A percentile compares a stretch with the other conserved stretches of the same genome.
Evolutionary conservation across 2,329 filamentous ascomycete species (phyloP).

Genomic region (Thelonectria rubi): DNA sequence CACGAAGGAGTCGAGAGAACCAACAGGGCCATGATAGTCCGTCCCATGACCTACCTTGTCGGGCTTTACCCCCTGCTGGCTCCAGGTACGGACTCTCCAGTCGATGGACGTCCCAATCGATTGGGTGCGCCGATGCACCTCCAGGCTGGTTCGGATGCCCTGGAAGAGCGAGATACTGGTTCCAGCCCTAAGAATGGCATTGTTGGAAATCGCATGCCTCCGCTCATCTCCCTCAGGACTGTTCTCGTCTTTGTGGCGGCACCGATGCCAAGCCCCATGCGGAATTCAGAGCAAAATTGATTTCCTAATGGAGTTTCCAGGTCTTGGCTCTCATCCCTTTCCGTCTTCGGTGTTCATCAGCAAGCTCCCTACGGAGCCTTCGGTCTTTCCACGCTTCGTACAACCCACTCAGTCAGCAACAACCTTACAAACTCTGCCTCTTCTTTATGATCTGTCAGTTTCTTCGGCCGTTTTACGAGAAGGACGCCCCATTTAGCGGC

Average conservation of each 20-base stretch:
- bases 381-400: too few species aligned
- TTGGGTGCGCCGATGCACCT: conserved; percentile 21
- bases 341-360: background rate
- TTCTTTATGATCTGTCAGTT: background rate
- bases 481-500: background rate
- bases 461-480: background rate
- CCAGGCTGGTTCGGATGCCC: conserved; percentile 15
- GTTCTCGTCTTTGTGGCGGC: background rate
- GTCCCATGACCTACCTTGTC: conserved; percentile 12
- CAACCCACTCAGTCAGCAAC: too few species aligned
- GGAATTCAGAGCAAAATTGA: background rate
- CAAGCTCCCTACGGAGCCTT: background rate
- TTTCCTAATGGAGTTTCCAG: background rate
- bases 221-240: background rate
- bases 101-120: conserved; percentile 16
- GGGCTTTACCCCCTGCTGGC: conserved; percentile 1
- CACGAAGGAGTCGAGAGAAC: background rate
- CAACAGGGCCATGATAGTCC: conserved; percentile 13
- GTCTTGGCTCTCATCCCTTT: background rate
- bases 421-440: too few species aligned
- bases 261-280: background rate
- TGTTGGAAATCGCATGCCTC: conserved; percentile 4
- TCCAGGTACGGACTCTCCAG: conserved; percentile 12
- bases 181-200: conserved; percentile 8
- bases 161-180: conserved; percentile 7